Evolutionary conservation across 1,284 basidiomycete genomes (phyloP).

Genomic region (Naganishia sp.): DNA sequence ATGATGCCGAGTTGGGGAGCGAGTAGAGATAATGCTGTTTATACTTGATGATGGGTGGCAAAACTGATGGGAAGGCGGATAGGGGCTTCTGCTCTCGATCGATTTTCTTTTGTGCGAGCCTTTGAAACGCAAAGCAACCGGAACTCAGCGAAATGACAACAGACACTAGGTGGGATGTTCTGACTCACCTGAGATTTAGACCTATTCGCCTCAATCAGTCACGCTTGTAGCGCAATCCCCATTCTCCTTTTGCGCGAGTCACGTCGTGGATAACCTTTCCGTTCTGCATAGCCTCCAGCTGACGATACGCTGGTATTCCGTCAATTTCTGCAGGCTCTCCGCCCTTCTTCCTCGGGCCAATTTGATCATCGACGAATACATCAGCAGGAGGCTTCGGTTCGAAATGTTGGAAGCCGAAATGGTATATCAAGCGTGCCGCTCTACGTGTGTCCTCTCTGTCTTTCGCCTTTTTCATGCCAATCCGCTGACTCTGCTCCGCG

Average conservation of each 20-base stretch:
- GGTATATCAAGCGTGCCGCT: slow-evolving; percentile 25
- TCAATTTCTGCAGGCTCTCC: not conserved
- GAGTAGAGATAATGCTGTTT: too few species aligned
- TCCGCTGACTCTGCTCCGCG: not conserved
- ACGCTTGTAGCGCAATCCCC: slow-evolving; percentile 23
- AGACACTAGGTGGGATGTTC: not conserved
- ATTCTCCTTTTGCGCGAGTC: slow-evolving; percentile 27
- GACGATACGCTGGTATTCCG: not conserved
- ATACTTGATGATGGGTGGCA: too few species aligned
- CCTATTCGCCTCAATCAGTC: not conserved
- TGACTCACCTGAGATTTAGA: not conserved
- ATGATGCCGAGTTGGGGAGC: too few species aligned
- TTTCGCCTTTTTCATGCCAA: slow-evolving; percentile 24
- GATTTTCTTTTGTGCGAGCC: too few species aligned
- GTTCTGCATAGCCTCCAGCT: slow-evolving; percentile 24
- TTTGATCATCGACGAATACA: too few species aligned
- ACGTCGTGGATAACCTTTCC: slow-evolving; percentile 31
- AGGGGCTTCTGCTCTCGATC: not conserved
- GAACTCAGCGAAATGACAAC: too few species aligned
- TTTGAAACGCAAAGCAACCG: too few species aligned
- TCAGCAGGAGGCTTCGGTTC: not conserved
- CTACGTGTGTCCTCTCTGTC: slow-evolving; percentile 21
- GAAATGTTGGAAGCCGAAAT: slow-evolving; percentile 27
- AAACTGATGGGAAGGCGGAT: not conserved
- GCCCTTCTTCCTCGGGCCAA: not conserved